Conservation (phyloP, 2,329 filamentous ascomycete species). For the Sarocladiaceae sp. region DNA sequence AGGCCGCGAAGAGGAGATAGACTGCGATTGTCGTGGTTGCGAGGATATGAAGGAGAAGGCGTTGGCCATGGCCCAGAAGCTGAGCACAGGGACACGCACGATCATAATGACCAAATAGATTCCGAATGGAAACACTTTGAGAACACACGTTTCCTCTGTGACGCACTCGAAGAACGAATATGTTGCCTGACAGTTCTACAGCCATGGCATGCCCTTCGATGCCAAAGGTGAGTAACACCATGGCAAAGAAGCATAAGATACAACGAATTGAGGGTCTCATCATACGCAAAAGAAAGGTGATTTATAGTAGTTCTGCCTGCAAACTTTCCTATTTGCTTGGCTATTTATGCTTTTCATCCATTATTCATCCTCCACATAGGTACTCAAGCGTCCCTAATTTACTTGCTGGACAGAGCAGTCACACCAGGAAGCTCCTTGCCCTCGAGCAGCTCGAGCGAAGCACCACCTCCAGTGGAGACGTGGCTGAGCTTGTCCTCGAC, state of each 20-base stretch:
- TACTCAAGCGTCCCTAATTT: constrained; percentile 26
- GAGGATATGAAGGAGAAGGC: too few species aligned
- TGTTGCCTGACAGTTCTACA: too few species aligned
- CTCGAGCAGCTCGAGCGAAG: constrained; percentile 92
- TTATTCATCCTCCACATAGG: background rate
- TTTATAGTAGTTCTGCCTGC: constrained; percentile 4
- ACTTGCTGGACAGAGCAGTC: constrained; percentile 78
- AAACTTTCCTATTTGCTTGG: background rate
- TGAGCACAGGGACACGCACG: background rate
- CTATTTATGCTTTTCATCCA: background rate
- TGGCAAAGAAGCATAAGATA: too few species aligned
- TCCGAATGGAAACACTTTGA: background rate
- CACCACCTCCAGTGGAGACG: constrained; percentile 95
- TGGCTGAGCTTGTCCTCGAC: constrained; percentile 97
- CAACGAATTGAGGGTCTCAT: too few species aligned
- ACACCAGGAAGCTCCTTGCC: constrained; percentile 97
- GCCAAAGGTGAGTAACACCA: too few species aligned
- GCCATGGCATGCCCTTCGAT: too few species aligned
- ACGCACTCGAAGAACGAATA: too few species aligned
- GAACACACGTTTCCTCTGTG: too few species aligned
- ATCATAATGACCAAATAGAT: constrained; percentile 7
- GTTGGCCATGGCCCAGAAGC: too few species aligned
- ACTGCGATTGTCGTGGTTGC: too few species aligned
- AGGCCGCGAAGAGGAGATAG: constrained; percentile 64
- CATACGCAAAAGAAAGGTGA: background rate